These are phyloP conservation scores for Paspalum vaginatum DNA, from an alignment of 176 grass and related monocot genomes.

Conservation along the genomic window DNA sequence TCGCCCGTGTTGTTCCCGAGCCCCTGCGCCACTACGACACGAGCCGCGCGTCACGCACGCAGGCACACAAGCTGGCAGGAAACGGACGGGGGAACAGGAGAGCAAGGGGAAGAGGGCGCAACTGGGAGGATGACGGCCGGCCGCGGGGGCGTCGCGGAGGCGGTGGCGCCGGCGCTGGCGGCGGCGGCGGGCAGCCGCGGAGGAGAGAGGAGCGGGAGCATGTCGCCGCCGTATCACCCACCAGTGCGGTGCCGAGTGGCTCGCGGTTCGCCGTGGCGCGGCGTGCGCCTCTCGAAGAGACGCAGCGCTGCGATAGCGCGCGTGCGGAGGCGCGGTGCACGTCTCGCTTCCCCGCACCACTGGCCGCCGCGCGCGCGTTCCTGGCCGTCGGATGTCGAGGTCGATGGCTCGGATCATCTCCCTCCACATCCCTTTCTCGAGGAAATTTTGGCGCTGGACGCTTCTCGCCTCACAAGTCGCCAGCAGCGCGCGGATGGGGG, in stretches of 20 bases:
- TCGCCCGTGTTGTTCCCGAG: constrained; percentile 92
- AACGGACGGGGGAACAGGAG: no score
- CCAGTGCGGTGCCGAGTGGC: constrained; percentile 6
- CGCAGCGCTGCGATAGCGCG: constrained; percentile 3
- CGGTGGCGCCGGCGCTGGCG: neutral
- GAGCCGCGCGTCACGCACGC: constrained; percentile 36
- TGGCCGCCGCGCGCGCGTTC: neutral
- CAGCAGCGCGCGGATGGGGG: neutral
- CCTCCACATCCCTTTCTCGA: no score
- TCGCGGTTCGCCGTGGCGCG: constrained; percentile 50
- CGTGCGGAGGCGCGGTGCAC: neutral
- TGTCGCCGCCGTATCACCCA: constrained; percentile 7
- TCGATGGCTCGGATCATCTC: neutral
- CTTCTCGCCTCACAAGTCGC: neutral
- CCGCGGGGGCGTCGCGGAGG: constrained; percentile 18
- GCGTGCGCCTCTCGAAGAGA: constrained; percentile 43
- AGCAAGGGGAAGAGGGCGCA: neutral
- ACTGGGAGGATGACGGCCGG: constrained; percentile 86
- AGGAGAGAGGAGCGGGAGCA: constrained; percentile 56
- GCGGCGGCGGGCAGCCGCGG: constrained; percentile 2
- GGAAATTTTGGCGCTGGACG: neutral
- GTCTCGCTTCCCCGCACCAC: constrained; percentile 11
- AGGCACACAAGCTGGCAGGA: no score
- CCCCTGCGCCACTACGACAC: constrained; percentile 68
- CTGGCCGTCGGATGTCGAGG: neutral